Conservation (phyloP, 179 eudicot genomes). For the Amaranthus tricolor region DNA sequence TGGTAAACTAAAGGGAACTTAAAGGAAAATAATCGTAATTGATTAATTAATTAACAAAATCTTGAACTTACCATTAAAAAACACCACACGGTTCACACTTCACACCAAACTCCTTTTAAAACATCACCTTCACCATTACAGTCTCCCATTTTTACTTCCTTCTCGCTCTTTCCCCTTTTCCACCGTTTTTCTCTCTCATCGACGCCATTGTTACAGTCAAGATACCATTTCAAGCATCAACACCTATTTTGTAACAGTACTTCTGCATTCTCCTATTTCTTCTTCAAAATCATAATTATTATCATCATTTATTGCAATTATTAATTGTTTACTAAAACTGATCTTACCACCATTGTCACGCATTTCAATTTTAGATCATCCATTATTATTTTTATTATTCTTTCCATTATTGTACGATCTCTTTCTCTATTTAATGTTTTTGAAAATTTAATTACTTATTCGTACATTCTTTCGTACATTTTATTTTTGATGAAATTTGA, state of each 20-base stretch:
- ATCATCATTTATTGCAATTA: neutral
- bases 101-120: neutral
- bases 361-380: neutral
- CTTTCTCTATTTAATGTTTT: neutral
- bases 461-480: neutral
- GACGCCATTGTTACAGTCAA: too few species aligned
- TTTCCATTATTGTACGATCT: neutral
- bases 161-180: conserved; percentile 1
- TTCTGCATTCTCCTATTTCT: too few species aligned
- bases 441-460: too few species aligned
- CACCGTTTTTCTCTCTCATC: neutral
- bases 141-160: neutral
- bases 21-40: conserved; percentile 16
- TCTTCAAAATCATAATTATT: too few species aligned
- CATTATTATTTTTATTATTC: neutral
- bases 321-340: neutral
- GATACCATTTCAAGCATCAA: too few species aligned
- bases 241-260: too few species aligned
- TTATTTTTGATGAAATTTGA: neutral
- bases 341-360: conserved; percentile 6
- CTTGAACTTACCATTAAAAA: too few species aligned
- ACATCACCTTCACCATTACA: neutral
- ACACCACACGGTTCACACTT: too few species aligned
- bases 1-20: neutral
- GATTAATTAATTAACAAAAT: conserved; percentile 1